phyloP scores from a whole-genome alignment of 345 rosid species.

The Gossypium thurberi region DNA sequence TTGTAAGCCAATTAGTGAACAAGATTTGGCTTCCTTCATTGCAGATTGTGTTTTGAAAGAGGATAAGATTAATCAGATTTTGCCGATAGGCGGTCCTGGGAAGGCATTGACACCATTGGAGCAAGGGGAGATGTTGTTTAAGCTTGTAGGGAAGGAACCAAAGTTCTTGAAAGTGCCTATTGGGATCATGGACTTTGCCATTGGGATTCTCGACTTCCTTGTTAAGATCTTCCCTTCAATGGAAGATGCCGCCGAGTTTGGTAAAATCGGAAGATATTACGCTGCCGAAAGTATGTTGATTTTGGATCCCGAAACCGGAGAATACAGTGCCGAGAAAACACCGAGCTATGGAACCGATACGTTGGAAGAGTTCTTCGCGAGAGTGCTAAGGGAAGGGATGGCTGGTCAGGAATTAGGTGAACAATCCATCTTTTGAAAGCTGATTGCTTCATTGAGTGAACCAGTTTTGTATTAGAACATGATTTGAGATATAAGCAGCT shows the following conservation, averaged over 20 bases:
- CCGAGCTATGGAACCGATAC: conserved; percentile 90
- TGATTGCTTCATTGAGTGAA: conserved; percentile 1
- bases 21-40: conserved; percentile 73
- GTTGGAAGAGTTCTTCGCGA: conserved; percentile 72
- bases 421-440: conserved; percentile 57
- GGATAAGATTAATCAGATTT: conserved; percentile 58
- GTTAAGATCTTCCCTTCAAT: conserved; percentile 63
- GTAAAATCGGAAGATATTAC: conserved; percentile 90
- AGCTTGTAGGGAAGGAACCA: conserved; percentile 67
- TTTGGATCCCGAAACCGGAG: conserved; percentile 78
- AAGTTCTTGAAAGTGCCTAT: conserved; percentile 88
- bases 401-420: conserved; percentile 94
- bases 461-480: not conserved
- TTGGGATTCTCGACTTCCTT: conserved; percentile 59
- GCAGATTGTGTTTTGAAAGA: conserved; percentile 73
- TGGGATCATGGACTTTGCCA: conserved; percentile 82
- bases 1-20: conserved; percentile 91
- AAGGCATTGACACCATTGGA: conserved; percentile 82
- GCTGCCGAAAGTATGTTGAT: conserved; percentile 94
- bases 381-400: conserved; percentile 83
- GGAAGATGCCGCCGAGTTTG: conserved; percentile 94
- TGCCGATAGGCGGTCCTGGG: conserved; percentile 97
- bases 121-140: conserved; percentile 83
- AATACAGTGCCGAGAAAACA: conserved; percentile 74
- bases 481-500: not conserved